Evolutionary conservation across 2,329 filamentous ascomycete species (phyloP), one percentile per base, ranked within the genome.

Genomic region (Fusarium buxicola): DNA sequence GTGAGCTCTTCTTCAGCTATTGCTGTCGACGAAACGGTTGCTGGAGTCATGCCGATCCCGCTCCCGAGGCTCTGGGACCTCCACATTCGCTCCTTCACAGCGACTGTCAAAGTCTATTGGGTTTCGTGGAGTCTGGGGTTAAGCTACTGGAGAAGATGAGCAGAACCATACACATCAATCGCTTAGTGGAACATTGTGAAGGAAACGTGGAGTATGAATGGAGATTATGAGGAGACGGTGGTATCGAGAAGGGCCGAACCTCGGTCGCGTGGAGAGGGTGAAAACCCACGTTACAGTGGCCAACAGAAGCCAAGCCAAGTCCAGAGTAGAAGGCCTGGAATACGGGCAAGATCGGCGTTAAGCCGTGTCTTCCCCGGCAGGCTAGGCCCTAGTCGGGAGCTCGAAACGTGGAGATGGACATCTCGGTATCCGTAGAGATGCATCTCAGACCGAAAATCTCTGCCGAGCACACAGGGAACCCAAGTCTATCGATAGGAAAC

Each of bases 1-100:
- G 74, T 76, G 58, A 69, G 67, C 49, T 77, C 75, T 46, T 77
- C 75, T 51, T 77, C 74, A 70, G 73, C 69, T 66, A 73, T 68
- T 28, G 72, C 63, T 61, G 69, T 63, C 57, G 70, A 63, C 49
- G 63, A 62, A 40, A 65, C 64, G 68, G 65, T 72, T 36, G 52
- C 54, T 27, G 66, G 63, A 54, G 67, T 51, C 66, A 70, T 69
- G 62, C 56, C 60, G 65, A 68, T 68, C 55, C 59, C 53, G 57
- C 64, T 63, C 55, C 62, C 63, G 53, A 64, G 47, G 55, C 60
- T 66, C 55, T 62, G 63, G 52, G 68, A 66, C 61, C 65, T 71
- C 72, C 73, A 74, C 73, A 72, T 70, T 45, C 45, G 32, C 6
- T 21, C 21, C 21, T 21, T 21, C 6, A 21, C 6, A 21, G 21